Conservation (phyloP, 2,329 filamentous ascomycete genomes). For the Dothistroma pini region DNA sequence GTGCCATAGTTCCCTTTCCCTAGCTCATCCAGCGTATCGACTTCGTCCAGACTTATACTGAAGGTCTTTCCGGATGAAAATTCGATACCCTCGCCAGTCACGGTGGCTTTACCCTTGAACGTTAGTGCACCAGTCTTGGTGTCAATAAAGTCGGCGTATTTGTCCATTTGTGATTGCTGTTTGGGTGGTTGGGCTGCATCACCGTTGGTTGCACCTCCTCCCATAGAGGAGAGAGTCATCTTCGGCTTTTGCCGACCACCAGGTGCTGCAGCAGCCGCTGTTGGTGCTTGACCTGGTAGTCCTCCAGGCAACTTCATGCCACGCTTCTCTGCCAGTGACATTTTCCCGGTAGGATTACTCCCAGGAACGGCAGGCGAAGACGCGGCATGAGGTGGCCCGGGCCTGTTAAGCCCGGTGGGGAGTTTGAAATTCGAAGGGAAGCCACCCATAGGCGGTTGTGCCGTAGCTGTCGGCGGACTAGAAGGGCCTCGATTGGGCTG, state of each 20-base stretch:
- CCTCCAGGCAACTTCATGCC: constrained; percentile 61
- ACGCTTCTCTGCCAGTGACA: constrained; percentile 65
- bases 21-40: constrained; percentile 87
- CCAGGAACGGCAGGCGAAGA: constrained; percentile 50
- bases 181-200: constrained; percentile 22
- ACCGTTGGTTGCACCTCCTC: constrained; percentile 35
- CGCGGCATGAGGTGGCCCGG: constrained; percentile 41
- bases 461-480: constrained; percentile 17
- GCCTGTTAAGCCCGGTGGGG: constrained; percentile 38
- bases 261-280: constrained; percentile 38
- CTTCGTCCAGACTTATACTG: constrained; percentile 90
- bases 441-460: constrained; percentile 34
- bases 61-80: constrained; percentile 88
- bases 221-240: constrained; percentile 45
- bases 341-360: constrained; percentile 37
- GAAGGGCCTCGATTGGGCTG: constrained; percentile 19
- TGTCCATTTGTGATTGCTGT: constrained; percentile 49
- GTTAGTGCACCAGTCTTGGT: constrained; percentile 86
- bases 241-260: constrained; percentile 37
- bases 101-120: constrained; percentile 87
- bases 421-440: constrained; percentile 45
- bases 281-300: constrained; percentile 44
- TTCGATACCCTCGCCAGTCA: constrained; percentile 85
- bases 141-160: constrained; percentile 80
- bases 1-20: constrained; percentile 99